phyloP scores from a whole-genome alignment of 257 asterid genomes.

The Solanum appendiculatum region DNA sequence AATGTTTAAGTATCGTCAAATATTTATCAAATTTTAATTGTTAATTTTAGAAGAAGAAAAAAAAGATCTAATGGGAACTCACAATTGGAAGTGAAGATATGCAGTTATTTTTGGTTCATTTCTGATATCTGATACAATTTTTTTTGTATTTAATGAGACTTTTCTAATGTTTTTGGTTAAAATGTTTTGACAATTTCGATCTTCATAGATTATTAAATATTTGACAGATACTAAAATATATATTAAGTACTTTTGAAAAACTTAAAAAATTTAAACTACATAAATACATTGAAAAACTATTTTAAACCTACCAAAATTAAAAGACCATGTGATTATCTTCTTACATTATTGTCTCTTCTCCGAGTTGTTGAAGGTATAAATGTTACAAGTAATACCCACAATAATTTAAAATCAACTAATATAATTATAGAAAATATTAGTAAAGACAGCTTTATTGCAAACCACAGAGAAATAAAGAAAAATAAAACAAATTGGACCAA shows the following conservation, averaged over 20 bases:
- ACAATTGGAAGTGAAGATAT: not conserved
- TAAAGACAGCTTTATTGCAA: not conserved
- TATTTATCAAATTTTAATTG: not conserved
- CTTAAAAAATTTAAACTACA: not conserved
- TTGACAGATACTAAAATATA: not conserved
- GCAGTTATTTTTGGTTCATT: not conserved
- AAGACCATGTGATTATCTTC: not conserved
- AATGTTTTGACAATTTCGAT: not conserved
- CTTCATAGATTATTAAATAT: not conserved
- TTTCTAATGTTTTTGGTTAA: not conserved
- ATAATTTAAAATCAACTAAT: not conserved
- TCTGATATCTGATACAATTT: not conserved
- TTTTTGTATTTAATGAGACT: not conserved
- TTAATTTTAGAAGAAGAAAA: not conserved
- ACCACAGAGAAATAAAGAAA: not conserved
- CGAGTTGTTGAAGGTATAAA: not conserved
- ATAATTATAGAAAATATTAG: not conserved
- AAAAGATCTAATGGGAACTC: not conserved
- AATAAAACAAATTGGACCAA: not conserved
- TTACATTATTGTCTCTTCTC: not conserved
- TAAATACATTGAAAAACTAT: not conserved
- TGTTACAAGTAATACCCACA: not conserved
- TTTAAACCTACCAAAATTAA: not conserved
- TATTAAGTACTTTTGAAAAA: not conserved
- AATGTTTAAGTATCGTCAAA: fast-evolving